phyloP scores from a whole-genome alignment of 768 basidiomycete genomes.

The Lentinula sp. region DNA sequence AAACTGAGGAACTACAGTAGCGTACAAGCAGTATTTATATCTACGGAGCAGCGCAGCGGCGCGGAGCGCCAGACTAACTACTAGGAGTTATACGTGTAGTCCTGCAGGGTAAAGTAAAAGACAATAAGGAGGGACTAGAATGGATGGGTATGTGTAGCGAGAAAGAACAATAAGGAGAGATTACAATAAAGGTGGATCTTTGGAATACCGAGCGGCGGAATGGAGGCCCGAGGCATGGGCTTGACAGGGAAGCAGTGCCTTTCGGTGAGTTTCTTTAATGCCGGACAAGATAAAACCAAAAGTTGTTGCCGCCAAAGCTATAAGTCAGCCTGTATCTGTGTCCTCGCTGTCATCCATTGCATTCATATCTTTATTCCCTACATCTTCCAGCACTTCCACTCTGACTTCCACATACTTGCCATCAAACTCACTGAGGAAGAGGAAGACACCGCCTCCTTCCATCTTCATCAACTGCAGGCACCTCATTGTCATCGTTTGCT shows the following conservation, averaged over 20 bases:
- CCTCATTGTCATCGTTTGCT: constrained; percentile 20
- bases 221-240: too few relatives aligned
- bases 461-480: neutral
- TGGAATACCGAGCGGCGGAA: too few relatives aligned
- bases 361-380: neutral
- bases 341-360: neutral
- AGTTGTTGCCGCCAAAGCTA: neutral
- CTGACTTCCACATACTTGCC: neutral
- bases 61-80: too few relatives aligned
- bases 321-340: neutral
- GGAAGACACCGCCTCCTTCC: neutral
- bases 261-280: constrained; percentile 74
- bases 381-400: neutral
- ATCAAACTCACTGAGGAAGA: neutral
- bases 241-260: constrained; percentile 80
- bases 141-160: too few relatives aligned
- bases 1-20: too few relatives aligned
- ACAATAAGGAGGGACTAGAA: too few relatives aligned
- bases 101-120: too few relatives aligned
- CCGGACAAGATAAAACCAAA: neutral
- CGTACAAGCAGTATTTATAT: too few relatives aligned
- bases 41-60: too few relatives aligned
- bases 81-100: too few relatives aligned
- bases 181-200: too few relatives aligned
- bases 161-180: too few relatives aligned